Percentiles rank a stretch among this genome's conserved stretches.
Conservation (phyloP, 1,284 basidiomycete species). For the Thecaphora thlaspeos region DNA sequence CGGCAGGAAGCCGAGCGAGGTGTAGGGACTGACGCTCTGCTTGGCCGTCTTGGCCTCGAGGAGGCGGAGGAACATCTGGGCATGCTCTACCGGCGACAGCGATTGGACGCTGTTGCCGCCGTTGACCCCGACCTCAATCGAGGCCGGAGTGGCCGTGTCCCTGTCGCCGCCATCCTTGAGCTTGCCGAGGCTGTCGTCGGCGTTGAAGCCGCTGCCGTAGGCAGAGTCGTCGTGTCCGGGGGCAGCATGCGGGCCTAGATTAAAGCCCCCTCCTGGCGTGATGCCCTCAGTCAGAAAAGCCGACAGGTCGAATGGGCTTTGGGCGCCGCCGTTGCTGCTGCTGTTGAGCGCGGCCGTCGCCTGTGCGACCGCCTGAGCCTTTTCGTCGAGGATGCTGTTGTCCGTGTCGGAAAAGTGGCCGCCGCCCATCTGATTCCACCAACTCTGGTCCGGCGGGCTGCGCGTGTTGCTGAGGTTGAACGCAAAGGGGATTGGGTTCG, state of each 20-base stretch:
- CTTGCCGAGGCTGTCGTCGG: neutral
- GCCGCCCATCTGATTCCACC: constrained; percentile 47
- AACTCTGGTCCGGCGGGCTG: constrained; percentile 38
- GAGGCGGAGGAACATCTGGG: constrained; percentile 39
- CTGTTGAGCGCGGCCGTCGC: constrained; percentile 14
- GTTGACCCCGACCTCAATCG: constrained; percentile 13
- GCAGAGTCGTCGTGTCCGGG: neutral
- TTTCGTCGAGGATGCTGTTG: constrained; percentile 43
- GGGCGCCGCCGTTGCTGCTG: constrained; percentile 18
- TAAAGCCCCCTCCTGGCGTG: constrained; percentile 34
- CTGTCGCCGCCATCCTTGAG: constrained; percentile 9
- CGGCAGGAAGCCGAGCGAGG: constrained; percentile 44
- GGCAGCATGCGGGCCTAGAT: constrained; percentile 2
- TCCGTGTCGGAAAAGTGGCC: constrained; percentile 32
- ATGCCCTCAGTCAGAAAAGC: constrained; percentile 47
- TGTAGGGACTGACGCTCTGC: constrained; percentile 29
- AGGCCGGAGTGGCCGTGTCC: constrained; percentile 1
- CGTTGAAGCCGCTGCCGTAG: constrained; percentile 15
- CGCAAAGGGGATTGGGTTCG: constrained; percentile 51
- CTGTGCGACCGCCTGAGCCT: constrained; percentile 45
- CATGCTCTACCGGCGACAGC: constrained; percentile 34
- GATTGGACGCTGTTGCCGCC: constrained; percentile 11
- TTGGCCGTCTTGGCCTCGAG: constrained; percentile 41
- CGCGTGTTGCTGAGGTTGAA: constrained; percentile 49
- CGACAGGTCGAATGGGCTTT: constrained; percentile 43